Conservation (phyloP, 2,329 filamentous ascomycete species). For the Hymenoscyphus linearis region DNA sequence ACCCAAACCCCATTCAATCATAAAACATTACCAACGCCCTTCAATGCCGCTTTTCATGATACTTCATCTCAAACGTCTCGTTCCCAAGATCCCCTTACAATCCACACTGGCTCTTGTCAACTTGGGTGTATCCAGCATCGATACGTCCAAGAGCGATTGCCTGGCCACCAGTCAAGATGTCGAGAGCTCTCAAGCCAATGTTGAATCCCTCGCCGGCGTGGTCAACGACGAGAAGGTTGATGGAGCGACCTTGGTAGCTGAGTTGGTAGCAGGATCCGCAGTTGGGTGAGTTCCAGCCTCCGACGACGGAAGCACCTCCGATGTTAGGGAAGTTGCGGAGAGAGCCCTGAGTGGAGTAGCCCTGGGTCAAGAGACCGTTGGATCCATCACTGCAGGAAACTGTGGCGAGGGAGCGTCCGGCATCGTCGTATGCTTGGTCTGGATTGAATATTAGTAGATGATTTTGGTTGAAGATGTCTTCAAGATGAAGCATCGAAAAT, state of each 20-base stretch:
- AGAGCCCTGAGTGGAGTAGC: conserved; percentile 46
- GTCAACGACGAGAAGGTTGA: conserved; percentile 54
- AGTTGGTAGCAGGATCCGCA: conserved; percentile 58
- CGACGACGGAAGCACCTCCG: conserved; percentile 47
- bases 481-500: no score
- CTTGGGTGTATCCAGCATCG: conserved; percentile 43
- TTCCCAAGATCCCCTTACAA: conserved; percentile 25
- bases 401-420: conserved; percentile 45
- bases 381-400: conserved; percentile 63
- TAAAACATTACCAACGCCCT: not conserved
- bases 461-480: not conserved
- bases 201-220: conserved; percentile 47
- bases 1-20: not conserved
- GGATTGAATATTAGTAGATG: not conserved
- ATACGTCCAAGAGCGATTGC: conserved; percentile 46
- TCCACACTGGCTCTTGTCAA: conserved; percentile 41
- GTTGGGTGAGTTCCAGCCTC: conserved; percentile 47
- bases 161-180: conserved; percentile 48
- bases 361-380: conserved; percentile 59
- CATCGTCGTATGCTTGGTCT: conserved; percentile 62
- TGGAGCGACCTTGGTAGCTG: conserved; percentile 44
- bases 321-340: conserved; percentile 50
- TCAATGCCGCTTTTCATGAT: not conserved
- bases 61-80: not conserved
- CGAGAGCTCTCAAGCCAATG: conserved; percentile 51